Evolutionary conservation across 805 yeast species (phyloP), one percentile per base, ranked within the genome.

Genomic region (Ogataea siamensis): DNA sequence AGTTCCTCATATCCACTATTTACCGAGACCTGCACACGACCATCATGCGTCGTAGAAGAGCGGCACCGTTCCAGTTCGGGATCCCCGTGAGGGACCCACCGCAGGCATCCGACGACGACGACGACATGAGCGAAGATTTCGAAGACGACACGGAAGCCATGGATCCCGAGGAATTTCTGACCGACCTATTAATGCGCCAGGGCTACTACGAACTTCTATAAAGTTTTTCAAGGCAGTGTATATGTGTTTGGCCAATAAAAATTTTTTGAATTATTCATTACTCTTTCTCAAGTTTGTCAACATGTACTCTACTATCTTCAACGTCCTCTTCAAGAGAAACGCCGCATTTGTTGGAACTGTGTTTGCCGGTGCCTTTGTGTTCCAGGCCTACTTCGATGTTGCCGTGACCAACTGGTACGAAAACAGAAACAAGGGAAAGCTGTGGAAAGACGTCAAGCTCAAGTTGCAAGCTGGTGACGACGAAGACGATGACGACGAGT

Each of bases 311-410:
- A 62, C 76, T 31, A 56, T 80, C 45, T 79, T 76, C 76, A 81
- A 79, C 75, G 64, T 72, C 24, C 54, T 83, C 40, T 81, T 86
- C 76, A 87, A 87, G 77, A 86, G 96, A 76, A 89, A 91, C 79
- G 77, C 97, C 32, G 72, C 83, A 47, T 87, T 75, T 67, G 95
- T 89, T 46, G 86, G 87, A 50, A 71, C 93, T 46, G 72, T 89
- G 45, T 83, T 89, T 53, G 83, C 79, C 34, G 79, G 85, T 55
- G 88, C 97, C 32, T 89, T 89, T 60, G 78, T 80, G 47, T 87
- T 88, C 76, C 91, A 87, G 70, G 81, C 80, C 35, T 71, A 73
- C 57, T 83, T 83, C 51, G 93, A 85, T 60, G 62, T 66, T 45
- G 80, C 73, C 46, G 70, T 83, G 47, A 84, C 83, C 55, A 58